These are phyloP conservation scores for Aureobasidium sp. DNA, from an alignment of 2,329 filamentous ascomycete species.

Conservation along the genomic window DNA sequence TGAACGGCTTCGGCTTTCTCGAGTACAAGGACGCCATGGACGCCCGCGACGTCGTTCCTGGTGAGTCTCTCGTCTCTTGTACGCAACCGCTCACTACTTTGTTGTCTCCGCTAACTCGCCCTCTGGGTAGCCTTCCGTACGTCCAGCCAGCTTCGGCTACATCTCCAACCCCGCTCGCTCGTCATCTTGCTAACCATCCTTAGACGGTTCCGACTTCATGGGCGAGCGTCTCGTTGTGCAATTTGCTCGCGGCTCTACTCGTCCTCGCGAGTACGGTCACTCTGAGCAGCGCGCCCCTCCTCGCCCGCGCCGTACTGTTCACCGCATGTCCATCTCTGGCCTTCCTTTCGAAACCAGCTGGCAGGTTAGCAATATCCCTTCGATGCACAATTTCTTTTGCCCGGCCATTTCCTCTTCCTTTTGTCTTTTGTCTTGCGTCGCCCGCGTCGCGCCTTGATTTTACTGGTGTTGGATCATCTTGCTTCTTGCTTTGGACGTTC, in stretches of 20 bases:
- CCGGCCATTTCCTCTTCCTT: background rate
- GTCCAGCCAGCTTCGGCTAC: conserved; percentile 28
- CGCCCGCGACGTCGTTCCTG: conserved; percentile 94
- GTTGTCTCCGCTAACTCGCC: conserved; percentile 19
- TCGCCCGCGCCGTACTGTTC: conserved; percentile 86
- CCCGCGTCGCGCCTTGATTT: background rate
- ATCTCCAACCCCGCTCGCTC: background rate
- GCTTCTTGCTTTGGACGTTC: conserved; percentile 27
- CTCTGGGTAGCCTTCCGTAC: conserved; percentile 52
- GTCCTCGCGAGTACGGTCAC: conserved; percentile 47
- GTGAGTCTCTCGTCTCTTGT: conserved; percentile 49
- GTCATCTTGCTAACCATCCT: background rate
- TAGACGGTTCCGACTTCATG: conserved; percentile 97
- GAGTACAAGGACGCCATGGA: conserved; percentile 99
- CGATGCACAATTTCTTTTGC: background rate
- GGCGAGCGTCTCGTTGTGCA: conserved; percentile 95
- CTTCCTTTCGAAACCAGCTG: conserved; percentile 98
- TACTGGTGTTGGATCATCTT: conserved; percentile 2
- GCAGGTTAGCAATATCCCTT: conserved; percentile 77
- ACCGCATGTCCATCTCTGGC: conserved; percentile 95
- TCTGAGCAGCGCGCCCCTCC: conserved; percentile 50
- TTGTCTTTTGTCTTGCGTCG: conserved; percentile 12
- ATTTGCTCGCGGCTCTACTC: conserved; percentile 79
- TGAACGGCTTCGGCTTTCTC: conserved; percentile 99
- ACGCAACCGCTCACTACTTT: conserved; percentile 14